phyloP scores from a whole-genome alignment of 768 basidiomycete genomes.

The Rubroboletus pulcherrimus region DNA sequence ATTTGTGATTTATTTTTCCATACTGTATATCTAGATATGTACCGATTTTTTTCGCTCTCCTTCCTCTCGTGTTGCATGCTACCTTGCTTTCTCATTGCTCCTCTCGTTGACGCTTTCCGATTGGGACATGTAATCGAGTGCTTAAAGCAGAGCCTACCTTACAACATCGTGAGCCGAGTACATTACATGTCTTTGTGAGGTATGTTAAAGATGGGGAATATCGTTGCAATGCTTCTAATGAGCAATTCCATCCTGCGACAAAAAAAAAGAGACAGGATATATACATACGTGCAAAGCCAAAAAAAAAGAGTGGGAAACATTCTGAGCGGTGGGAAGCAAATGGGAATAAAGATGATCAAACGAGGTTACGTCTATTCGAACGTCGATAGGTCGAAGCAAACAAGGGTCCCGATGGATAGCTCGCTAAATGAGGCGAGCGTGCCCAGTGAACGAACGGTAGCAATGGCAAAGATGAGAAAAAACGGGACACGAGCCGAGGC shows the following conservation, averaged over 20 bases:
- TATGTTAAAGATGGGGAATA: constrained; percentile 23
- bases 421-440: not conserved
- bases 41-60: too few relatives aligned
- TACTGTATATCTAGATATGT: not conserved
- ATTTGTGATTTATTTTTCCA: constrained; percentile 14
- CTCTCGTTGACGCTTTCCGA: not conserved
- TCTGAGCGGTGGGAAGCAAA: constrained; percentile 12
- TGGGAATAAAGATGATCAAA: constrained; percentile 29
- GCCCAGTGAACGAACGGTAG: not conserved
- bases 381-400: not conserved
- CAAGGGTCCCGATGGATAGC: not conserved
- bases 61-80: not conserved
- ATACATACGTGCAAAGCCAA: constrained; percentile 6
- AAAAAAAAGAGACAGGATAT: not conserved
- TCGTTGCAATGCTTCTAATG: constrained; percentile 14
- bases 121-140: constrained; percentile 15
- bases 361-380: constrained; percentile 4
- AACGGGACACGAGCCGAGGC: not conserved
- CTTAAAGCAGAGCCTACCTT: constrained; percentile 14
- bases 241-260: constrained; percentile 11
- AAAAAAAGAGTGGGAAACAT: not conserved
- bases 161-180: constrained; percentile 18
- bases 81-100: constrained; percentile 5
- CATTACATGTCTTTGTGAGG: constrained; percentile 22
- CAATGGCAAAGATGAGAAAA: not conserved